Evolutionary conservation across 208 protist species (phyloP).

Genomic region (Tritrichomonas musculus): DNA sequence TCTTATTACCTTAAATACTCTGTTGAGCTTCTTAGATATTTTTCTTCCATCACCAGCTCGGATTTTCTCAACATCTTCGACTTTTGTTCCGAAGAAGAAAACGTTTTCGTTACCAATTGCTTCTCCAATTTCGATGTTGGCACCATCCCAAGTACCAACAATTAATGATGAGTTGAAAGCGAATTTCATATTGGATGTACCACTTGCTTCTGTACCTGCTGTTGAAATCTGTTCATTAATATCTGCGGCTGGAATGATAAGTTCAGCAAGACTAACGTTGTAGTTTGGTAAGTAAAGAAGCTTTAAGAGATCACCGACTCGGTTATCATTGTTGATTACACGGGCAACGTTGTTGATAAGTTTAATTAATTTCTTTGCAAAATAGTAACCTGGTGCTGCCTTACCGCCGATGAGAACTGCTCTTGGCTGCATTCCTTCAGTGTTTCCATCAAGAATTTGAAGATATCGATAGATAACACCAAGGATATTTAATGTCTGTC

Average conservation of each 20-base stretch:
- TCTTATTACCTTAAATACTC: background rate
- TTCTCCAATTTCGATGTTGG: constrained; percentile 72
- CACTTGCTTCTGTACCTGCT: constrained; percentile 70
- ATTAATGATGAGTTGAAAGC: constrained; percentile 67
- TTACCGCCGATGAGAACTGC: constrained; percentile 67
- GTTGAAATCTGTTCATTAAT: constrained; percentile 73
- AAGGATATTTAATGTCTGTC: constrained; percentile 72
- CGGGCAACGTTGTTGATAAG: constrained; percentile 68
- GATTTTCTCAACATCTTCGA: constrained; percentile 48
- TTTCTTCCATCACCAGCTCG: background rate
- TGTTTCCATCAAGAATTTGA: constrained; percentile 50
- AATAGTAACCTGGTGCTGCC: constrained; percentile 67
- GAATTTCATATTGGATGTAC: constrained; percentile 79
- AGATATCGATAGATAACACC: constrained; percentile 59
- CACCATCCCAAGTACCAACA: constrained; percentile 70
- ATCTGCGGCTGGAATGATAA: constrained; percentile 71
- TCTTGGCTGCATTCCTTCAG: background rate
- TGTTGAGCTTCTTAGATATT: background rate
- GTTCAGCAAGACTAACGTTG: constrained; percentile 65
- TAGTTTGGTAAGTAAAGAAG: constrained; percentile 75
- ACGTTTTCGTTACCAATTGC: constrained; percentile 66
- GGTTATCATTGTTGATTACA: constrained; percentile 64
- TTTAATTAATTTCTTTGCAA: constrained; percentile 72
- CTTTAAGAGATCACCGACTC: constrained; percentile 59
- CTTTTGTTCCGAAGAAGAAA: constrained; percentile 63